These are phyloP conservation scores for Paxillus rubicundulus DNA, from an alignment of 768 basidiomycete species.

Conservation along the genomic window DNA sequence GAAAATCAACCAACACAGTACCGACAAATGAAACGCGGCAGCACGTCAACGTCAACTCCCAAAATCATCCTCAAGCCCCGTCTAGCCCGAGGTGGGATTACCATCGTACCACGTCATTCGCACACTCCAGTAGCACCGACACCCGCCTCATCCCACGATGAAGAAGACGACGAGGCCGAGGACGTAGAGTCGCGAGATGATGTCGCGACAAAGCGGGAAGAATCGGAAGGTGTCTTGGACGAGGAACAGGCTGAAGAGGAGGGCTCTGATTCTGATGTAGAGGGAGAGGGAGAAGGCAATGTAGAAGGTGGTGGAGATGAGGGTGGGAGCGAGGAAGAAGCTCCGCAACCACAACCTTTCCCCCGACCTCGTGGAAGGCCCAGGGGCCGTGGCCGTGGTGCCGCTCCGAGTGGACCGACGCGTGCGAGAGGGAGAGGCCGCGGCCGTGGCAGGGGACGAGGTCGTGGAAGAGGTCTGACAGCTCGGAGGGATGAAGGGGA, in stretches of 20 bases:
- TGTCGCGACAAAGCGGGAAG: conserved; percentile 29
- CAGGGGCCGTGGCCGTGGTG: conserved; percentile 36
- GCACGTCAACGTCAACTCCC: conserved; percentile 20
- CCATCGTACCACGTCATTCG: conserved; percentile 25
- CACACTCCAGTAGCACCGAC: conserved; percentile 19
- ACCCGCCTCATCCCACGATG: conserved; percentile 9
- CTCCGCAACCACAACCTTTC: conserved; percentile 31
- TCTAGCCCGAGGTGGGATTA: conserved; percentile 26
- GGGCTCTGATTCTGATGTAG: conserved; percentile 26
- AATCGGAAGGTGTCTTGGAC: conserved; percentile 27
- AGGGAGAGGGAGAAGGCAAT: conserved; percentile 30
- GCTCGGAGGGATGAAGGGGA: conserved; percentile 36
- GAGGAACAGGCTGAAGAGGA: conserved; percentile 32
- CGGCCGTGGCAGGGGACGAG: conserved; percentile 43
- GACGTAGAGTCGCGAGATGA: conserved; percentile 27
- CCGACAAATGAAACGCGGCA: conserved; percentile 20
- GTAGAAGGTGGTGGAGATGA: conserved; percentile 33
- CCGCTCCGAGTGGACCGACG: conserved; percentile 30
- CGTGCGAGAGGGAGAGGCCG: conserved; percentile 35
- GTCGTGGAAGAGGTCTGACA: conserved; percentile 32
- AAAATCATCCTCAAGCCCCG: conserved; percentile 45
- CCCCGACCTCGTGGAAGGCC: conserved; percentile 38
- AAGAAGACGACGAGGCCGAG: conserved; percentile 17
- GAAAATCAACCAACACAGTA: neutral
- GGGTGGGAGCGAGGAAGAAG: conserved; percentile 31